Evolutionary conservation across 2,329 filamentous ascomycete species (phyloP), one percentile per base, ranked within the genome.

Genomic region (Shiraia sp.): DNA sequence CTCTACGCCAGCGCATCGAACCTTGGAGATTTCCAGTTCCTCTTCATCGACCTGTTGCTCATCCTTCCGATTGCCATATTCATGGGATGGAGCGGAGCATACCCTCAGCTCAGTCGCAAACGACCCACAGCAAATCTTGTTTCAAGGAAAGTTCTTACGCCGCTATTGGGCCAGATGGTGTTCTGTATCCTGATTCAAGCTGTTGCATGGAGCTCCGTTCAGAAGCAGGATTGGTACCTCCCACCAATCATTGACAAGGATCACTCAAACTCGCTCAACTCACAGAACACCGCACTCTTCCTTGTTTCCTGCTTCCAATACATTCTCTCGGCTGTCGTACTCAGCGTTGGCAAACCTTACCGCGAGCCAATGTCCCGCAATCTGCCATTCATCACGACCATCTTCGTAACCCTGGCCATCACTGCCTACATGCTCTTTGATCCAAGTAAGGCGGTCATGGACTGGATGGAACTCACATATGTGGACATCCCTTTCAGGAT

Each of bases 11-110:
- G 85, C 6, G 95, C 88, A 9, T 95, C 89, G 7, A 99, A 99
- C 65, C 76, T 99, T 5, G 95, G 93, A 35, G 93, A 99, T 68
- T 97, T 99, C 65, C 93, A 97, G 77, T 99, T 96, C 67, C 78
- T 99, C 3, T 97, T 92, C 70, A 97, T 99, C 62, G 93, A 99
- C 59, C 78, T 99, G 10, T 76, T 87, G 3, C 82, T 99, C 42
- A 99, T 99, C 61, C 76, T 99, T 3, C 93, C 93, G 4, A 95
- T 99, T 58, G 93, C 93, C 16, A 89, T 99, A 45, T 97, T 97
- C 68, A 99, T 99, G 93, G 91, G 93, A 55, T 97, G 95, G 93
- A 90, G 88, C 16, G 90, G 88, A 5, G 87, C 95, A 1, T 90
- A 86, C 61, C 83, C 84, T 2, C 76, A 79, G 26, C 80, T 99